Evolutionary conservation across 345 rosid species (phyloP).

Genomic region (Cardiospermum halicacabum): DNA sequence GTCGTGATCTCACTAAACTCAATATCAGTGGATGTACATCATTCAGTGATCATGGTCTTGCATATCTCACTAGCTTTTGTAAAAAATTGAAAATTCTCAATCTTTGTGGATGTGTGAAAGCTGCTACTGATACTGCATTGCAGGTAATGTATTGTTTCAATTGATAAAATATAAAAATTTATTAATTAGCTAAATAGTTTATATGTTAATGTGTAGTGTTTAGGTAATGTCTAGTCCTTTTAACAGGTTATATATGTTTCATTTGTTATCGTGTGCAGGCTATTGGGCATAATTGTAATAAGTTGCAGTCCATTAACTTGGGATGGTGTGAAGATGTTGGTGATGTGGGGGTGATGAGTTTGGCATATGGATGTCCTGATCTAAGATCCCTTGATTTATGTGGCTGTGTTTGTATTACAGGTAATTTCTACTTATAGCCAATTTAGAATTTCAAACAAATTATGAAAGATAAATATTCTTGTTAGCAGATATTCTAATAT

Average conservation of each 20-base stretch:
- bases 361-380: conserved; percentile 90
- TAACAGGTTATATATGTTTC: neutral
- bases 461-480: neutral
- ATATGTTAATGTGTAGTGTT: no score
- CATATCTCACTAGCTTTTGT: conserved; percentile 52
- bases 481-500: neutral
- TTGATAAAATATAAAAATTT: no score
- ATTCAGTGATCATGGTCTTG: conserved; percentile 62
- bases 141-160: conserved; percentile 37
- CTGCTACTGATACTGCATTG: conserved; percentile 77
- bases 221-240: neutral
- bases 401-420: conserved; percentile 79
- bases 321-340: conserved; percentile 97
- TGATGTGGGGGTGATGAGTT: conserved; percentile 76
- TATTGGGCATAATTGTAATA: conserved; percentile 69
- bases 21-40: conserved; percentile 90
- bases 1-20: conserved; percentile 74
- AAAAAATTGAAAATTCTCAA: conserved; percentile 59
- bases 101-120: conserved; percentile 87
- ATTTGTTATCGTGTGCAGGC: conserved; percentile 42
- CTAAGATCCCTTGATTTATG: conserved; percentile 77
- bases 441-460: neutral
- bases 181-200: no score
- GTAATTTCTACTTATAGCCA: conserved; percentile 27
- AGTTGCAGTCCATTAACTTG: conserved; percentile 68